A percentile compares a stretch with the other conserved stretches of the same genome.
Conservation (phyloP, 2,329 filamentous ascomycete species). For the Macroventuria anomochaeta region DNA sequence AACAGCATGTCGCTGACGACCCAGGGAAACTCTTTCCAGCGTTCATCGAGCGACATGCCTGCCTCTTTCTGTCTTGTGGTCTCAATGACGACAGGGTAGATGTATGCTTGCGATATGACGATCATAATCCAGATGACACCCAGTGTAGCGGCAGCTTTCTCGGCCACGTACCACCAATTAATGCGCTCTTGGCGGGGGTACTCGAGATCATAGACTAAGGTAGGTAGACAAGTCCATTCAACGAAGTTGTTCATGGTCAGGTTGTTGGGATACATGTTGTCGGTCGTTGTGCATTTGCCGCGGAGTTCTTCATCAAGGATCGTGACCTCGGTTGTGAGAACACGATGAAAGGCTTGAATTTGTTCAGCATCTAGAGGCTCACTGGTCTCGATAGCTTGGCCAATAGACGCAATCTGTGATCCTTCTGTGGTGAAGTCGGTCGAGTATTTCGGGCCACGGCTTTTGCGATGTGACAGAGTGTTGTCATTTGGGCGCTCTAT, state of each 20-base stretch:
- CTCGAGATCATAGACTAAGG: conserved; percentile 78
- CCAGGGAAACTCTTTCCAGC: conserved; percentile 74
- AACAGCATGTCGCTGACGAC: conserved; percentile 78
- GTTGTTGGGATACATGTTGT: conserved; percentile 71
- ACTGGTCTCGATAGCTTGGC: conserved; percentile 66
- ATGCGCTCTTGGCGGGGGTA: conserved; percentile 75
- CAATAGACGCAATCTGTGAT: conserved; percentile 66
- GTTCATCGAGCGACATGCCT: conserved; percentile 64
- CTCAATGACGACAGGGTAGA: conserved; percentile 76
- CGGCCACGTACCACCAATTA: conserved; percentile 76
- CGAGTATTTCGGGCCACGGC: conserved; percentile 48
- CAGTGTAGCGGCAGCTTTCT: conserved; percentile 73
- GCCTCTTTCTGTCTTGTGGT: conserved; percentile 71
- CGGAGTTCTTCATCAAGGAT: conserved; percentile 69
- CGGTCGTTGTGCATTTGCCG: conserved; percentile 62
- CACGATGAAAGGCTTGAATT: conserved; percentile 66
- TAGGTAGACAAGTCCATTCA: conserved; percentile 77
- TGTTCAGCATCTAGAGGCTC: conserved; percentile 67
- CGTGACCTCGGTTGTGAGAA: conserved; percentile 72
- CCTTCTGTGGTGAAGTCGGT: conserved; percentile 56
- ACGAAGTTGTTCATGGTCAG: conserved; percentile 69
- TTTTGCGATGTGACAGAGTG: conserved; percentile 36
- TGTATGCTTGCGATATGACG: conserved; percentile 75
- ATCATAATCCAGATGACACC: conserved; percentile 81
- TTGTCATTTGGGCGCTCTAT: conserved; percentile 17